Evolutionary conservation across 192 early-diverging fungal genomes (phyloP).

Genomic region (Podila horticola): DNA sequence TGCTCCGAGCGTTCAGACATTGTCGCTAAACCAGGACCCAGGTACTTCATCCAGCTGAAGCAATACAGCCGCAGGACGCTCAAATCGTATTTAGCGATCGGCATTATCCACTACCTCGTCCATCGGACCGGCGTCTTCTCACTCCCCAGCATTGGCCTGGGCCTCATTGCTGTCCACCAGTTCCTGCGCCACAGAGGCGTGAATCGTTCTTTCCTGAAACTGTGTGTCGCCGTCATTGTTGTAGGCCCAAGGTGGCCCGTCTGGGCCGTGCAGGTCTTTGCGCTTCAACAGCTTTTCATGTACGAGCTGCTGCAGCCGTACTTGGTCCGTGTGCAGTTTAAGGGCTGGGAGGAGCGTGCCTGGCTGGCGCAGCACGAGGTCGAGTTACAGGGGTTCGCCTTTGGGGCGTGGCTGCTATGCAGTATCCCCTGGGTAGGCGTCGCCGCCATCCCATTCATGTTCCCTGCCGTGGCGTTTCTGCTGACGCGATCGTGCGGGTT

Average conservation of each 20-base stretch:
- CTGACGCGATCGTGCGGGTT: conserved; percentile 34
- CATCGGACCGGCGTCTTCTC: conserved; percentile 10
- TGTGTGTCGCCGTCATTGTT: neutral
- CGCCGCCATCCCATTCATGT: conserved; percentile 16
- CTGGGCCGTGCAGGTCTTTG: conserved; percentile 7
- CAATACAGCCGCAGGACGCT: conserved; percentile 1
- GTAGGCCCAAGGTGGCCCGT: conserved; percentile 12
- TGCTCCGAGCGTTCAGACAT: conserved; percentile 25
- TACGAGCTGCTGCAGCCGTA: conserved; percentile 46
- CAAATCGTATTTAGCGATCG: conserved; percentile 6
- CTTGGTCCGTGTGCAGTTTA: conserved; percentile 20
- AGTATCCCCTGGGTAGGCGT: conserved; percentile 22
- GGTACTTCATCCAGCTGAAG: conserved; percentile 4
- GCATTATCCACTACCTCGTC: conserved; percentile 7
- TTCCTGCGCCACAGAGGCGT: conserved; percentile 10
- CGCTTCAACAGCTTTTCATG: conserved; percentile 27
- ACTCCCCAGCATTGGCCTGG: neutral
- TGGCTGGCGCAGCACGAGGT: conserved; percentile 18
- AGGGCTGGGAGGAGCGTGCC: conserved; percentile 35
- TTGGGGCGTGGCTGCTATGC: conserved; percentile 28
- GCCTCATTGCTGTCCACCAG: conserved; percentile 6
- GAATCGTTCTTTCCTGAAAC: neutral
- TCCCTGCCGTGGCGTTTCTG: conserved; percentile 21
- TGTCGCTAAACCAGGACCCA: conserved; percentile 16
- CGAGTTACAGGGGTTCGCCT: conserved; percentile 24